A percentile compares a stretch with the other conserved stretches of the same genome.
These are phyloP conservation scores for Suillus plorans DNA, from an alignment of 768 basidiomycete genomes.

Conservation along the genomic window DNA sequence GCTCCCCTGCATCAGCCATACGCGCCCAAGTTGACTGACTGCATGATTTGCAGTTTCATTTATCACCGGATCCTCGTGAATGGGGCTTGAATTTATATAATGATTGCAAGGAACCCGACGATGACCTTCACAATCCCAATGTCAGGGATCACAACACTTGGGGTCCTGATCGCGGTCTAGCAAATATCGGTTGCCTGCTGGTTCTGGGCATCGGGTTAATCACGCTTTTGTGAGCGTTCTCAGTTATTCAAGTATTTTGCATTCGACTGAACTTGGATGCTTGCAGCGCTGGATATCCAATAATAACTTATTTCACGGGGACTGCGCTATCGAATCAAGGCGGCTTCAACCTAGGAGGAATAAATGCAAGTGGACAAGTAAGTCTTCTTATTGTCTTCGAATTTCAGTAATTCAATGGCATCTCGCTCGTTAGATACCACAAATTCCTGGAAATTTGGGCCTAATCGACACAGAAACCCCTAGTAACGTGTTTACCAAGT, in stretches of 20 bases:
- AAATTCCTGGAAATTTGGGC: slow-evolving; percentile 52
- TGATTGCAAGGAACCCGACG: slow-evolving; percentile 62
- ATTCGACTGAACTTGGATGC: neutral
- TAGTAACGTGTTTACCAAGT: slow-evolving; percentile 48
- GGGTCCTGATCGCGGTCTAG: slow-evolving; percentile 48
- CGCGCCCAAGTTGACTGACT: neutral
- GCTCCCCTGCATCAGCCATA: neutral
- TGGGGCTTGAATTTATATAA: slow-evolving; percentile 65
- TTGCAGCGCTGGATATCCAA: slow-evolving; percentile 43
- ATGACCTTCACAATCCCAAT: slow-evolving; percentile 71
- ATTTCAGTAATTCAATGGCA: neutral
- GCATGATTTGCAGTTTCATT: slow-evolving; percentile 48
- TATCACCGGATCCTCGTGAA: slow-evolving; percentile 61
- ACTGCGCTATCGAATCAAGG: slow-evolving; percentile 33
- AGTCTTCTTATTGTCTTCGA: slow-evolving; percentile 8
- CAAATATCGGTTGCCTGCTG: slow-evolving; percentile 71
- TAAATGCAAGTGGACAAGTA: slow-evolving; percentile 74
- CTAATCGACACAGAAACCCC: slow-evolving; percentile 65
- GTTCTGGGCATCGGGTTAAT: slow-evolving; percentile 49
- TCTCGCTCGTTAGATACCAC: slow-evolving; percentile 44
- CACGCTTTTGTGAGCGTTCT: slow-evolving; percentile 57
- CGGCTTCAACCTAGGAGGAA: slow-evolving; percentile 65
- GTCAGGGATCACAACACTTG: slow-evolving; percentile 22
- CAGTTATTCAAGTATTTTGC: neutral
- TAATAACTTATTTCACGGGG: slow-evolving; percentile 38